phyloP scores from a whole-genome alignment of 345 rosid species.

The Microthlaspi erraticum region DNA sequence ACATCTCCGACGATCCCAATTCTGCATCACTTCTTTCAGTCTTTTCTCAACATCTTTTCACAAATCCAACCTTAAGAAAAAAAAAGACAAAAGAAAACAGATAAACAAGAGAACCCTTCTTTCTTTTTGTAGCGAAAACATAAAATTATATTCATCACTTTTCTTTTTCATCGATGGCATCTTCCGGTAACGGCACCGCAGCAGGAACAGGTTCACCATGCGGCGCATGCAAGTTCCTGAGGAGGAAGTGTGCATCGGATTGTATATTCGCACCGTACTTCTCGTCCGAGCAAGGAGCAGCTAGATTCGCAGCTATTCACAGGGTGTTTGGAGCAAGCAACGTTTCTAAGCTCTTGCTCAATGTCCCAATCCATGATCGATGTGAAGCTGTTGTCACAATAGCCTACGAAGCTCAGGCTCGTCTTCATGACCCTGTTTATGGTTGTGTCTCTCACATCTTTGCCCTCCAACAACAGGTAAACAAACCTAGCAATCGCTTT shows the following conservation, averaged over 20 bases:
- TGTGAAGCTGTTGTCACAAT: slow-evolving; percentile 68
- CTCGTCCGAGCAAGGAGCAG: slow-evolving; percentile 64
- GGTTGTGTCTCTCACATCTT: slow-evolving; percentile 72
- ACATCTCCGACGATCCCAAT: slow-evolving; percentile 38
- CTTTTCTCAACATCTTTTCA: slow-evolving; percentile 11
- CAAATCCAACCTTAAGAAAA: not conserved
- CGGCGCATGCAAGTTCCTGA: slow-evolving; percentile 70
- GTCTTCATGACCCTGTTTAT: slow-evolving; percentile 66
- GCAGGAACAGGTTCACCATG: slow-evolving; percentile 60
- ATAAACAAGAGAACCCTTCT: slow-evolving; percentile 15
- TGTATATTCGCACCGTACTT: slow-evolving; percentile 65
- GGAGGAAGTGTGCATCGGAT: slow-evolving; percentile 61
- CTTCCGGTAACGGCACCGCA: slow-evolving; percentile 45
- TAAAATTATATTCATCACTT: not conserved
- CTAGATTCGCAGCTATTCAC: slow-evolving; percentile 64
- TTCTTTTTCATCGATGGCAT: slow-evolving; percentile 39
- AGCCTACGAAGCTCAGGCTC: slow-evolving; percentile 69
- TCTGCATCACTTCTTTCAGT: slow-evolving; percentile 29
- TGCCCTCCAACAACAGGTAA: slow-evolving; percentile 68
- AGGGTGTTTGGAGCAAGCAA: slow-evolving; percentile 81
- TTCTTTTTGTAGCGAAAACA: not conserved
- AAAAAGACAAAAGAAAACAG: not conserved
- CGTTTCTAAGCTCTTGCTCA: slow-evolving; percentile 61
- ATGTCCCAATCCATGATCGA: slow-evolving; percentile 60
- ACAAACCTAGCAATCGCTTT: not conserved